phyloP scores from a whole-genome alignment of 2,329 filamentous ascomycete genomes.

The Sporothrix brunneoviolacea region DNA sequence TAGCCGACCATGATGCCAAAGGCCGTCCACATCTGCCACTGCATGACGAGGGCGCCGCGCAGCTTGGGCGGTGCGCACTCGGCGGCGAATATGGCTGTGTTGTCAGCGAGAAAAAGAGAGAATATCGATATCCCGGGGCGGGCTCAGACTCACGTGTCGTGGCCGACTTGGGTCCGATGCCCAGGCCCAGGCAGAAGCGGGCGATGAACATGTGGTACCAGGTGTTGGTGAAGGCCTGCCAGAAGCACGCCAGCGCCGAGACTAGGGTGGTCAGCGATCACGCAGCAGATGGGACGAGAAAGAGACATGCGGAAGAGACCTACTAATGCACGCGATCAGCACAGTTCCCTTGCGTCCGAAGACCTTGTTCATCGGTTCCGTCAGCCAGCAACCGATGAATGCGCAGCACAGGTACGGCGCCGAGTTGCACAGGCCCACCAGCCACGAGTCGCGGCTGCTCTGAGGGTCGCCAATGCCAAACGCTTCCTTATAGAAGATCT shows the following conservation, averaged over 20 bases:
- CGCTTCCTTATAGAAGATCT: slow-evolving; percentile 55
- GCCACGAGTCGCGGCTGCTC: slow-evolving; percentile 43
- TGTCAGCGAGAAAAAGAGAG: neutral
- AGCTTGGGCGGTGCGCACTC: slow-evolving; percentile 59
- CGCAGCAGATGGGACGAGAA: too few species aligned
- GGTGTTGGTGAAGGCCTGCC: slow-evolving; percentile 39
- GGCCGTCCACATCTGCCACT: slow-evolving; percentile 41
- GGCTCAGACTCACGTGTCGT: slow-evolving; percentile 46
- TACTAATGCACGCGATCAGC: slow-evolving; percentile 61
- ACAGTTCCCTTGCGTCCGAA: slow-evolving; percentile 68
- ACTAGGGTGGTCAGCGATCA: too few species aligned
- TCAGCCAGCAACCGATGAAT: slow-evolving; percentile 65
- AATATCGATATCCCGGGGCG: neutral
- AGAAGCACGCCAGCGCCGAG: slow-evolving; percentile 30
- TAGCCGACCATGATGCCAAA: slow-evolving; percentile 49
- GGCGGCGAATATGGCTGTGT: slow-evolving; percentile 53
- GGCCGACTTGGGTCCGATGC: slow-evolving; percentile 63
- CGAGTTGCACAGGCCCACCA: slow-evolving; percentile 55
- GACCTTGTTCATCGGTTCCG: slow-evolving; percentile 61
- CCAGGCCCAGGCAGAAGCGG: slow-evolving; percentile 62
- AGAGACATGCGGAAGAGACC: too few species aligned
- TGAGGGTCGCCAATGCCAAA: slow-evolving; percentile 52
- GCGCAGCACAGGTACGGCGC: slow-evolving; percentile 61
- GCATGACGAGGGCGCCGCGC: slow-evolving; percentile 64
- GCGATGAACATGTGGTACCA: slow-evolving; percentile 66